Conservation (phyloP, 257 asterid species). For the Lavandula angustifolia region DNA sequence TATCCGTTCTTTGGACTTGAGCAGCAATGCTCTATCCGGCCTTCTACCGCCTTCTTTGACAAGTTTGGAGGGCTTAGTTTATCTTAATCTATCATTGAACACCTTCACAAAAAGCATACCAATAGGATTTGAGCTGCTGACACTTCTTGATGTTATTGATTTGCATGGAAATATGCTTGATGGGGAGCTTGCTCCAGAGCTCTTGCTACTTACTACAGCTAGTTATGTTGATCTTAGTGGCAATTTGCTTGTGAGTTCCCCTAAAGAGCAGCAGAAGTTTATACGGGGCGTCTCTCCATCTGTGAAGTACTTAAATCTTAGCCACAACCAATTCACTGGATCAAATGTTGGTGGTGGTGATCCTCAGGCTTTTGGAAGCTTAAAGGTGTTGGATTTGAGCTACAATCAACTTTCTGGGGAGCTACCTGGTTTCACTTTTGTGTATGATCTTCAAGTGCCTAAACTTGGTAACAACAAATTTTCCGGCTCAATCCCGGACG, state of each 20-base stretch:
- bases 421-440: slow-evolving; percentile 78
- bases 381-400: slow-evolving; percentile 88
- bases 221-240: slow-evolving; percentile 77
- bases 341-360: slow-evolving; percentile 63
- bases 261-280: slow-evolving; percentile 48
- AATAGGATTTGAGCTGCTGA: slow-evolving; percentile 75
- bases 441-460: slow-evolving; percentile 81
- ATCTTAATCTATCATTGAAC: slow-evolving; percentile 74
- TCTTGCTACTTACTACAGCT: slow-evolving; percentile 66
- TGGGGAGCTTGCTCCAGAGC: slow-evolving; percentile 60
- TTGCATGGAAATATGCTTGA: slow-evolving; percentile 85
- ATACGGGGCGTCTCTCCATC: slow-evolving; percentile 60
- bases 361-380: slow-evolving; percentile 60
- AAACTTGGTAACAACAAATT: slow-evolving; percentile 73
- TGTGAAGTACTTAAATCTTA: slow-evolving; percentile 71
- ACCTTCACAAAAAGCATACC: slow-evolving; percentile 62
- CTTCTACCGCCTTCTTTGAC: slow-evolving; percentile 56
- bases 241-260: slow-evolving; percentile 58
- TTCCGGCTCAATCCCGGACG: slow-evolving; percentile 74
- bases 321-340: slow-evolving; percentile 72
- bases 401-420: slow-evolving; percentile 85
- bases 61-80: slow-evolving; percentile 53
- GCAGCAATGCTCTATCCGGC: slow-evolving; percentile 74
- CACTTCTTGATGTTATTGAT: slow-evolving; percentile 65
- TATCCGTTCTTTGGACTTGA: slow-evolving; percentile 65